Percentiles rank a stretch among this genome's conserved stretches.
Evolutionary conservation across 2,329 filamentous ascomycete genomes (phyloP).

Genomic region (Aspergillus melleus): DNA sequence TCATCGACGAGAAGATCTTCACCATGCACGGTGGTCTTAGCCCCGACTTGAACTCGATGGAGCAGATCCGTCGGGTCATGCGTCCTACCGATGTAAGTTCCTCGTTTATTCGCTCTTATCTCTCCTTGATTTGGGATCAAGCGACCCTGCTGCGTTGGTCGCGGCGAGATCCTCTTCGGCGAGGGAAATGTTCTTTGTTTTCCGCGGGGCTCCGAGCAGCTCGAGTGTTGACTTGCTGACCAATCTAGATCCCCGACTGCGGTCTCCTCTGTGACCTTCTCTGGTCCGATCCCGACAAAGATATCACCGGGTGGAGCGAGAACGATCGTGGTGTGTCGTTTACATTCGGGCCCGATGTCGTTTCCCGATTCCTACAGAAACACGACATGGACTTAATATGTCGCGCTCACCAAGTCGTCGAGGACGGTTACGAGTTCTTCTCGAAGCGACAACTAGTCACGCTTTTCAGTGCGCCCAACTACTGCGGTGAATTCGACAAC

Average conservation of each 20-base stretch:
- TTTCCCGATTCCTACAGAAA: slow-evolving; percentile 96
- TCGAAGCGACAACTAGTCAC: slow-evolving; percentile 97
- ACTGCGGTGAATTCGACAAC: slow-evolving; percentile 99
- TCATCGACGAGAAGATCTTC: slow-evolving; percentile 99
- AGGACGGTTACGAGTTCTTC: slow-evolving; percentile 99
- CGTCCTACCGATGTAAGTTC: slow-evolving; percentile 91
- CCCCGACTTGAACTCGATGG: slow-evolving; percentile 98
- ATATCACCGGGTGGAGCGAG: slow-evolving; percentile 98
- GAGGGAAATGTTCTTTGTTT: not conserved
- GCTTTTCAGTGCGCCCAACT: slow-evolving; percentile 96
- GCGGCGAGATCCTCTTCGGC: not conserved
- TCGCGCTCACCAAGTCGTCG: slow-evolving; percentile 96
- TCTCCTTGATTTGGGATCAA: not conserved
- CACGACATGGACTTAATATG: slow-evolving; percentile 99
- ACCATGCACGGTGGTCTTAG: slow-evolving; percentile 98
- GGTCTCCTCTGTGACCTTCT: slow-evolving; percentile 95
- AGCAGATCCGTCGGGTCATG: slow-evolving; percentile 99
- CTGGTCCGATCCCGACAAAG: slow-evolving; percentile 99
- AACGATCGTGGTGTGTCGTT: slow-evolving; percentile 98
- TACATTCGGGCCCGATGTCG: slow-evolving; percentile 96
- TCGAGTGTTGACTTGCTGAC: slow-evolving; percentile 43
- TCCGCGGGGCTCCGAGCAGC: slow-evolving; percentile 29
- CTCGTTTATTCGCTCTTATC: slow-evolving; percentile 18
- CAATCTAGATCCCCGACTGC: slow-evolving; percentile 85
- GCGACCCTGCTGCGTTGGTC: not conserved